Conservation (phyloP, 495 filamentous ascomycete genomes). For the Neurospora hispaniola region DNA sequence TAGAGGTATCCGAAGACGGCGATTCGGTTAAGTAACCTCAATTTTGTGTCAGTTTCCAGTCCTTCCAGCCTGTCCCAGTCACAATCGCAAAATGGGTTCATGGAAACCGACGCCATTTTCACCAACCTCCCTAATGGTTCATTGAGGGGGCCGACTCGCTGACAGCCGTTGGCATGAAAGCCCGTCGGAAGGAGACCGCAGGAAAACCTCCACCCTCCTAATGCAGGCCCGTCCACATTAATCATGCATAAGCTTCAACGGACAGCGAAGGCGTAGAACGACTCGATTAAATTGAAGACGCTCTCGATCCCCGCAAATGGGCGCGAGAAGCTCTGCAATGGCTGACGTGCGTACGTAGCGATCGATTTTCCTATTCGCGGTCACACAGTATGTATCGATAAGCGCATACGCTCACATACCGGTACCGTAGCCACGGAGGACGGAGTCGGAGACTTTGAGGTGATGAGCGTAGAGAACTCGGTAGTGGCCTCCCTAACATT, state of each 20-base stretch:
- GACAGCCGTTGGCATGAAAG: background rate
- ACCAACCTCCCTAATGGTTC: background rate
- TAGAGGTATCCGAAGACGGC: too few relatives aligned
- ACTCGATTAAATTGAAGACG: background rate
- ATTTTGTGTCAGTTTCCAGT: background rate
- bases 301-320: background rate
- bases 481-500: background rate
- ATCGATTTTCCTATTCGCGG: background rate
- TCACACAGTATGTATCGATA: background rate
- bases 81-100: background rate
- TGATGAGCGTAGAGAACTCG: background rate
- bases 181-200: background rate
- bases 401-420: background rate
- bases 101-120: background rate
- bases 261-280: background rate
- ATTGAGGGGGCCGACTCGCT: background rate
- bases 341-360: background rate
- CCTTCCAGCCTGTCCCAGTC: background rate
- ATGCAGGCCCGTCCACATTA: background rate
- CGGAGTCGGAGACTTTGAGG: background rate
- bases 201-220: background rate
- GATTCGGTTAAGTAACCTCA: background rate
- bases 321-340: background rate
- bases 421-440: background rate
- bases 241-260: background rate